A percentile compares a stretch with the other conserved stretches of the same genome.
Conservation (phyloP, 306 rosid species). For the Urtica urens region DNA sequence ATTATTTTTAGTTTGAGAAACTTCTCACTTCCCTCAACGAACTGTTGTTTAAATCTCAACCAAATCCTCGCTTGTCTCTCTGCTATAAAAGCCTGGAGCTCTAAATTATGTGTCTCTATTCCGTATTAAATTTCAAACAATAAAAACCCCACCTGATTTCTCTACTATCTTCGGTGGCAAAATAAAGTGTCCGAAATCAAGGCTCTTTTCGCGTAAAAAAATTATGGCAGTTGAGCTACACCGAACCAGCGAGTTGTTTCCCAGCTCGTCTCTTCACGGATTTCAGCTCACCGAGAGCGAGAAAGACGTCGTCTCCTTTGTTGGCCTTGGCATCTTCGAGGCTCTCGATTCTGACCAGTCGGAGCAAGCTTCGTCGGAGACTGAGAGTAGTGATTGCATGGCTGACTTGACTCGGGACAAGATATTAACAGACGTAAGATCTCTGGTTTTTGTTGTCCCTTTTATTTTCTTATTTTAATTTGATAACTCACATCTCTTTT, state of each 20-base stretch:
- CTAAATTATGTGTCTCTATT: not conserved
- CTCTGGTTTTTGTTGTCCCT: not conserved
- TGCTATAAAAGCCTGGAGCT: not conserved
- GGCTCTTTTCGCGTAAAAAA: not conserved
- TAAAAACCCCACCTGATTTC: constrained; percentile 7
- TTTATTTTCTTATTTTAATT: not conserved
- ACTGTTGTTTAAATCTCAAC: constrained; percentile 1
- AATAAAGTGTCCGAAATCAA: too few relatives aligned
- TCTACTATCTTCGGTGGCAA: not conserved
- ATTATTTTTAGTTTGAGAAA: not conserved
- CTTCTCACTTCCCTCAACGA: not conserved
- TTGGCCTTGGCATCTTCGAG: not conserved
- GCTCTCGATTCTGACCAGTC: not conserved
- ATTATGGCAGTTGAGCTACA: constrained; percentile 44
- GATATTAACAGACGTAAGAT: not conserved
- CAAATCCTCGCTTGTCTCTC: not conserved
- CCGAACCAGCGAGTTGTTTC: constrained; percentile 10
- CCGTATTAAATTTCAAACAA: not conserved
- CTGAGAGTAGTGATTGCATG: not conserved
- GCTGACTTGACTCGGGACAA: not conserved
- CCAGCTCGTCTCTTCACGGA: constrained; percentile 11
- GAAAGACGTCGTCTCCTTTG: constrained; percentile 1
- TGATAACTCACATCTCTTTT: not conserved
- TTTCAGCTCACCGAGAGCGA: not conserved
- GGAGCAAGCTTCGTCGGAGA: not conserved